A percentile compares a stretch with the other conserved stretches of the same genome.
These are phyloP conservation scores for Trypethelium eluteriae DNA, from an alignment of 495 filamentous ascomycete species.

Conservation along the genomic window DNA sequence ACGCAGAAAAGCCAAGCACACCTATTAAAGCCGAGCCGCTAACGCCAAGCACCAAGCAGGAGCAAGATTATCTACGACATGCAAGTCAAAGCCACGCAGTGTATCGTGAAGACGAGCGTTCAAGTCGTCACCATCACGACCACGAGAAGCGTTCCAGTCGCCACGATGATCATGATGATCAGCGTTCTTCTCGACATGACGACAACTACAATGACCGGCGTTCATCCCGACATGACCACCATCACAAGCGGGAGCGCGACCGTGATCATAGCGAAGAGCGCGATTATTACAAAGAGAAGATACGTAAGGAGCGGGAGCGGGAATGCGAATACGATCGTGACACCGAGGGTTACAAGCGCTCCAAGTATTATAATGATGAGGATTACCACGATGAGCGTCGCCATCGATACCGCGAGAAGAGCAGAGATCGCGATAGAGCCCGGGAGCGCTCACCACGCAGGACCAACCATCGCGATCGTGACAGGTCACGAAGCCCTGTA, in stretches of 20 bases:
- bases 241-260: conserved; percentile 6
- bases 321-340: conserved; percentile 19
- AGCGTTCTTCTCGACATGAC: conserved; percentile 10
- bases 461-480: conserved; percentile 15
- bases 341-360: background rate
- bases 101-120: conserved; percentile 14
- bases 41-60: background rate
- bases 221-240: conserved; percentile 14
- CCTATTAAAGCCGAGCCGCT: conserved; percentile 7
- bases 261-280: conserved; percentile 24
- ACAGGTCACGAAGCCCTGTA: conserved; percentile 15
- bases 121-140: conserved; percentile 14
- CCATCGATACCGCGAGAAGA: conserved; percentile 5
- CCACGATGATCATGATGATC: conserved; percentile 37
- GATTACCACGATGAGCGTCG: background rate
- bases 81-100: conserved; percentile 11
- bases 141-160: conserved; percentile 43
- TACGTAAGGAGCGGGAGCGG: conserved; percentile 14
- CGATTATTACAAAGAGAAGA: conserved; percentile 23
- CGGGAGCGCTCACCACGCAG: conserved; percentile 18
- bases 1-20: conserved; percentile 19
- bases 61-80: conserved; percentile 19
- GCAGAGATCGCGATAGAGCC: conserved; percentile 15
- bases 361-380: conserved; percentile 11
- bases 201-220: conserved; percentile 2